Evolutionary conservation across 345 rosid genomes (phyloP), one percentile per base, ranked within the genome.

Genomic region (Populus ilicifolia): DNA sequence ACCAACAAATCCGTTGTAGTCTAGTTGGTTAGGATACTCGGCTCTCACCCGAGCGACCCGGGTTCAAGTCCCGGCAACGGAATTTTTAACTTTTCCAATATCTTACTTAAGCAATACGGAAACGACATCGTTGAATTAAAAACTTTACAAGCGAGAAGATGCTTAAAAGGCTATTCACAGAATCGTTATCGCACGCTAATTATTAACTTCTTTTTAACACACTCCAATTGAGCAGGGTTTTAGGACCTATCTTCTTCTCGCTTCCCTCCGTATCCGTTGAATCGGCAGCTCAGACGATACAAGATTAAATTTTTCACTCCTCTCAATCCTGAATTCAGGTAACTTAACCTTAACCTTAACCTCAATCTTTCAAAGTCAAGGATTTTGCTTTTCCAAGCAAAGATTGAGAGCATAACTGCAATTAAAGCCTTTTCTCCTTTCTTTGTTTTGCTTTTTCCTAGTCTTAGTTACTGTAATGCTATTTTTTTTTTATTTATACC

Each of bases 41-140:
- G 92, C 92, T 90, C 89, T 89, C 96, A 86, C 88, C 87, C 86
- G 87, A 88, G 83, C 82, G 91, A 86, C 89, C 87, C 89, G 88
- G 89, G 89, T 92, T 89, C 86, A 66, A 89, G 71, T 89, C 90
- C 90, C 89, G 88, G 90, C 89, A 87, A 86, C 87, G 89, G 91
- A 89, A 90, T 3, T 3, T 14, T 12, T 46, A 9, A 41, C 3
- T 46, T 13, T 46, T 46, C 16, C 50, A 12, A 46, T 46, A 10
- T 41, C 44, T 10, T 41, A 41, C 44, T 13, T 13, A 14, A 46
- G 17, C 50, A 12, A 12, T 4, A 46, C 16, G 50, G 14, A 46
- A 12, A 46, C 50, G 50, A 46, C 50, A 13, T 46, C 50, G 50
- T 46, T 46, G 50, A 14, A 14, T 14, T 46, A 46, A 46, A 46